Conservation (phyloP, 208 protist species). For the Trypanosoma cruzi region DNA sequence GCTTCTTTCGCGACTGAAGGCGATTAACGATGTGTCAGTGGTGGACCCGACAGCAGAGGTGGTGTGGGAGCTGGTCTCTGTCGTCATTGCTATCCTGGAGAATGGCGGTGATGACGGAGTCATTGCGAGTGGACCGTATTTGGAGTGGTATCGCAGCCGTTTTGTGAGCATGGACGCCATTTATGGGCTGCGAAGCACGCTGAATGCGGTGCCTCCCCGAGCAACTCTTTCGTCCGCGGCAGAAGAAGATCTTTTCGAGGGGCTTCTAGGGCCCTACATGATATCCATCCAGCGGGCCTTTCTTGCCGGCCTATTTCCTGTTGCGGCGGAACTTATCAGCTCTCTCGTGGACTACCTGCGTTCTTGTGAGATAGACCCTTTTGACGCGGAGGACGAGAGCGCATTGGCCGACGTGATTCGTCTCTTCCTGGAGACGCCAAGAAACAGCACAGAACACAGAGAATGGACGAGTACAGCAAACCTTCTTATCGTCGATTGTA, state of each 20-base stretch:
- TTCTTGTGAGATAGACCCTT: constrained; percentile 26
- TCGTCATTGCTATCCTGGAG: constrained; percentile 50
- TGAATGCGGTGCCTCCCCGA: constrained; percentile 21
- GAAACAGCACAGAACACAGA: constrained; percentile 13
- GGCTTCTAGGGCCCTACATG: constrained; percentile 47
- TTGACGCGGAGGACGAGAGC: constrained; percentile 66
- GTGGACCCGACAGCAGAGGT: constrained; percentile 34
- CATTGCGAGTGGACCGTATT: constrained; percentile 49
- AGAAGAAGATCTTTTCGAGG: constrained; percentile 33
- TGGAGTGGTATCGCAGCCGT: constrained; percentile 56
- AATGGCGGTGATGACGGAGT: constrained; percentile 30
- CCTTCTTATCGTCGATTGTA: constrained; percentile 47
- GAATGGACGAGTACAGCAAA: constrained; percentile 58
- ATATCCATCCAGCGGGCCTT: constrained; percentile 60
- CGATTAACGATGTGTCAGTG: constrained; percentile 16
- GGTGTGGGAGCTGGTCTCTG: constrained; percentile 51
- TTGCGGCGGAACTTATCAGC: constrained; percentile 56
- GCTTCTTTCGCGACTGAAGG: constrained; percentile 34
- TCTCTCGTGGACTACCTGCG: constrained; percentile 52
- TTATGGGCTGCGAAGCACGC: constrained; percentile 30
- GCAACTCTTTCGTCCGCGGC: background rate
- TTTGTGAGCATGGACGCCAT: constrained; percentile 36
- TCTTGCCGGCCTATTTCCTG: constrained; percentile 53
- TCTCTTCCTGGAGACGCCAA: constrained; percentile 36
- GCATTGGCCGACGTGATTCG: constrained; percentile 58